These are phyloP conservation scores for Vitis rupestris DNA, from an alignment of 164 flowering plant genomes.

Conservation along the genomic window DNA sequence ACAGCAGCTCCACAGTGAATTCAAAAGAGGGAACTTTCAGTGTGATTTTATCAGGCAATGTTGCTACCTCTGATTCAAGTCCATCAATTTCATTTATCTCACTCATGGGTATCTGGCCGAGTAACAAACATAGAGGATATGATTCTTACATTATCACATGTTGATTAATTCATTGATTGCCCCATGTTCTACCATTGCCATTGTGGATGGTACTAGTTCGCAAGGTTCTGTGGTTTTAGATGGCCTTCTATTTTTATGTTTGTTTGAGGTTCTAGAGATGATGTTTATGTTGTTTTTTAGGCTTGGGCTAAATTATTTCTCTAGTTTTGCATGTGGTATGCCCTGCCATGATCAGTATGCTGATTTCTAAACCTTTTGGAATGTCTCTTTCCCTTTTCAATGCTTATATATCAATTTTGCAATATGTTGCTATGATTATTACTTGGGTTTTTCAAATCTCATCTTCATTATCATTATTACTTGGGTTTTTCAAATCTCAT, in stretches of 20 bases:
- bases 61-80: background rate
- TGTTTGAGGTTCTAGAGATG: no score
- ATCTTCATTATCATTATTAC: background rate
- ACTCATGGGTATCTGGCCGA: background rate
- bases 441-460: background rate
- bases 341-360: background rate
- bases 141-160: background rate
- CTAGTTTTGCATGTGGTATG: background rate
- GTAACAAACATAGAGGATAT: background rate
- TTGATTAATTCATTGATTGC: background rate
- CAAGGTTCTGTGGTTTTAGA: background rate
- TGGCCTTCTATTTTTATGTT: background rate
- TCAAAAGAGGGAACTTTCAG: background rate
- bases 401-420: background rate
- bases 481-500: background rate
- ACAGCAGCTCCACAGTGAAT: conserved; percentile 12
- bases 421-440: background rate
- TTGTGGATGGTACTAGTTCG: background rate
- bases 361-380: background rate
- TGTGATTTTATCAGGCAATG: background rate
- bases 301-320: background rate
- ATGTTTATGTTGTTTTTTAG: background rate
- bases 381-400: background rate
- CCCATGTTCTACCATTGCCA: background rate
- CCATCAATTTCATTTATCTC: background rate